Evolutionary conservation across 768 basidiomycete genomes (phyloP).

Genomic region (Neoboletus brunneissimus): DNA sequence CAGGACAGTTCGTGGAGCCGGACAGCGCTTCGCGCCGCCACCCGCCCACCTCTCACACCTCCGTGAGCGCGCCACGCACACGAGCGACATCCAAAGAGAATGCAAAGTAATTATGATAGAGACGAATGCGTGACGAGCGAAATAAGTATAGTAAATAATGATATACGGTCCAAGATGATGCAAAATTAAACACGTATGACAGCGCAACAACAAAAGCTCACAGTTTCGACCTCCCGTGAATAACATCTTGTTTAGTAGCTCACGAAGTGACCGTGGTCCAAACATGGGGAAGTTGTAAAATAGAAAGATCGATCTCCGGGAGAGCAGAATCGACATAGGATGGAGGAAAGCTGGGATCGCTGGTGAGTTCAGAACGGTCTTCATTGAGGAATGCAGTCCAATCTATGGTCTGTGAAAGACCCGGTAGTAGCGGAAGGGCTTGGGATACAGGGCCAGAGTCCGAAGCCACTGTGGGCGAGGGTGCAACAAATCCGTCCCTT

Average conservation of each 20-base stretch:
- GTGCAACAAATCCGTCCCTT: neutral
- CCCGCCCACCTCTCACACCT: no score
- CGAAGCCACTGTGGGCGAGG: neutral
- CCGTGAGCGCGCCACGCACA: no score
- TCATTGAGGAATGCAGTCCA: conserved; percentile 11
- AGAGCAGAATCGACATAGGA: neutral
- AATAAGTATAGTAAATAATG: neutral
- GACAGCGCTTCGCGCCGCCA: no score
- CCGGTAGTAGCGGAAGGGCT: neutral
- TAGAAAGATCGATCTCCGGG: conserved; percentile 5
- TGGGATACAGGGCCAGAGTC: neutral
- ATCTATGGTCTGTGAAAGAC: conserved; percentile 6
- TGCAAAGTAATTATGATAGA: neutral
- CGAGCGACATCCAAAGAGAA: no score
- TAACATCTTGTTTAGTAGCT: neutral
- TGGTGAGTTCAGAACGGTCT: neutral
- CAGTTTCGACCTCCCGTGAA: neutral
- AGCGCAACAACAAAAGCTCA: neutral
- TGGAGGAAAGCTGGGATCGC: neutral
- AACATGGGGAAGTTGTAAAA: conserved; percentile 4
- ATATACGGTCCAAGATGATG: no score
- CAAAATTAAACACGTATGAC: neutral
- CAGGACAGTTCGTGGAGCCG: no score
- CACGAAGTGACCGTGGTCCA: neutral
- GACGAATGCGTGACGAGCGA: neutral